Base-by-base conservation (phyloP, 176 grass and related monocot species). In the Pharus latifolius region DNA sequence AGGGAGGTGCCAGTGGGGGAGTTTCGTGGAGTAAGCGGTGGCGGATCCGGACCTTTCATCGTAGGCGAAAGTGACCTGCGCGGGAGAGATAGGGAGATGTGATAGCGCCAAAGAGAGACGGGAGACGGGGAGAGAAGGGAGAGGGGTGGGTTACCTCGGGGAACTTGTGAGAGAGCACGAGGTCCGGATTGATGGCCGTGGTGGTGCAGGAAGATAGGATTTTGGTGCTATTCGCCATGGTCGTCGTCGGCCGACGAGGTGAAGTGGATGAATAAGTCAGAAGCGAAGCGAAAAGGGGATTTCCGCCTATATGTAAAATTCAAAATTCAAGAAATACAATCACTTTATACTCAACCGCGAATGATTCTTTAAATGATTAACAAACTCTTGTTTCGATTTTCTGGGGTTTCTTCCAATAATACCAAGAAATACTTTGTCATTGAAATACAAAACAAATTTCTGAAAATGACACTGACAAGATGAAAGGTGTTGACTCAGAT, bases 91-190 rank as follows among this genome's bases (percentile, higher is more conserved):
- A 4, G 27, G 42, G 29, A 56, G 55, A 33, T 2, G 7, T 12
- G 31, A 33, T 10, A 7, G 6, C 13, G 16, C 17, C 14, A 49
- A 38, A 48, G 23, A 18, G 40, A 19, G 46, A n/a, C 22, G 28
- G n/a, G 10, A 45, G 33, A 33, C 0, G n/a, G 10, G 23, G 2
- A 15, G 20, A 15, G 5, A 16, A 56, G 38, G 56, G 33, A 46
- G 35, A 51, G 71, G 32, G 11, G 53, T 27, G 40, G 32, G 42
- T 3, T 69, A 90, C 94, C 94, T 97, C 80, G 31, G 86, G 52
- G 62, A 97, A 92, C 55, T 78, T 78, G 83, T 97, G 83, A 43
- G 83, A 85, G 56, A 92, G 73, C 51, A 80, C 94, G 66, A 83
- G 62, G 1, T 80, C 15, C 4, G 87, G 81, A 77, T 92, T 81